Percentiles rank a stretch among this genome's conserved stretches.
Evolutionary conservation across 78 protist species (phyloP).

Genomic region (Dictyostelium brefeldianum): DNA sequence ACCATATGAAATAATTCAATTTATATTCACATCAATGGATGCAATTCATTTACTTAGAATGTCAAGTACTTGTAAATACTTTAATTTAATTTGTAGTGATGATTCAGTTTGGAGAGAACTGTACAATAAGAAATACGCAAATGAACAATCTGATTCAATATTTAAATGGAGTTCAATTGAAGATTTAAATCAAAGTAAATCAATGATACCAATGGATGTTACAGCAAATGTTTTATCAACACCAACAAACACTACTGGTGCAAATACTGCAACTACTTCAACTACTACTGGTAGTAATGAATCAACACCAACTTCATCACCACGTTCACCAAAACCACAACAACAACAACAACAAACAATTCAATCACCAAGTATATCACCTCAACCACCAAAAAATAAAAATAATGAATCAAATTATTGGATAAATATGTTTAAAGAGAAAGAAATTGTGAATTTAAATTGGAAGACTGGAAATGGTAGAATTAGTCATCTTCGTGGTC

Average conservation of each 20-base stretch:
- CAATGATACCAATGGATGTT: neutral
- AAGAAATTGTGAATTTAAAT: conserved; percentile 12
- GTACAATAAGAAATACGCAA: conserved; percentile 6
- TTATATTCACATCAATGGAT: conserved; percentile 30
- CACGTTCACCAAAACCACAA: neutral
- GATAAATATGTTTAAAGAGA: conserved; percentile 31
- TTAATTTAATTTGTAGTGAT: neutral
- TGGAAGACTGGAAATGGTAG: conserved; percentile 39
- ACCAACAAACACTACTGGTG: too few species aligned
- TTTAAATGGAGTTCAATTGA: conserved; percentile 15
- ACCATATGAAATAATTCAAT: conserved; percentile 41
- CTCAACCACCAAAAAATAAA: neutral
- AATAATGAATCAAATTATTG: neutral
- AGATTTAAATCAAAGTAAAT: neutral
- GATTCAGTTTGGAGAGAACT: conserved; percentile 39
- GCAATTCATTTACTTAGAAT: neutral
- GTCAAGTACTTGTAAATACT: conserved; percentile 41
- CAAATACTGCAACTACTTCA: neutral
- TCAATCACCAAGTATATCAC: neutral
- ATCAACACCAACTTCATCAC: neutral
- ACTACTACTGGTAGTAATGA: neutral
- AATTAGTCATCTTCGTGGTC: conserved; percentile 32
- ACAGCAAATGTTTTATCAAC: neutral
- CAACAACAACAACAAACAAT: neutral
- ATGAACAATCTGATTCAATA: neutral